Base-by-base conservation (phyloP, 163 green algal species). In the Coccomyxa subellipsoidea region DNA sequence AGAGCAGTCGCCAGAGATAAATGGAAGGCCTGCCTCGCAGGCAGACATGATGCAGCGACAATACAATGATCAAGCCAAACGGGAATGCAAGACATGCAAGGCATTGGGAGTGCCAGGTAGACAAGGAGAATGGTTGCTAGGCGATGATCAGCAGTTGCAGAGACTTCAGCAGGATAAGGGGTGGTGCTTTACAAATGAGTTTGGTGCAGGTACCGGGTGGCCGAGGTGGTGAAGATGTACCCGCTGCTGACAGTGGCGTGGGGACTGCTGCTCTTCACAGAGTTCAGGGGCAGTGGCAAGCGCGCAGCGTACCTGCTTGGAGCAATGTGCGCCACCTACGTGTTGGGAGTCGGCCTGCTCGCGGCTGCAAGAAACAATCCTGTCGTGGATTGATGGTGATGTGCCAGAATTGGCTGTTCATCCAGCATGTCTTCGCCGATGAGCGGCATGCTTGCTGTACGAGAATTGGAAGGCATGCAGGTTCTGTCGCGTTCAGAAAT, bases 171-270 rank as follows among this genome's bases (percentile, higher is more conserved):
- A 23, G 21, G 29, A 59, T 1, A 59, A 23, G 3, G 15, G 0
- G 21, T 59, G 21, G 5, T 27, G 1, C 23, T 18, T 59, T 1
- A 59, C 23, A 59, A 18, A 2, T 18, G 21, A 12, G 15, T 18
- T 27, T 59, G 27, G 18, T 73, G n/a, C 66, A 73, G 66, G 66
- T 73, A 73, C 66, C n/a, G 4, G 18, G 66, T 73, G 66, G 66
- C 66, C 21, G 66, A 73, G 1, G 29, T 73, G 66, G 66, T 73
- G 66, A 73, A 73, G 66, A 32, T 73, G n/a, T 73, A 73, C 66
- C 66, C 66, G 66, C 66, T 73, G 66, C 66, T 73, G 27, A 34
- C 66, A 34, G 66, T 34, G 3, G 66, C 7, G 8, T 73, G 66
- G 66, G 66, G 66, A 36, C 29, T 73, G 2, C 27, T 73, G 66